Evolutionary conservation across 2,329 filamentous ascomycete genomes (phyloP).

Genomic region (Lecanicillium sp.): DNA sequence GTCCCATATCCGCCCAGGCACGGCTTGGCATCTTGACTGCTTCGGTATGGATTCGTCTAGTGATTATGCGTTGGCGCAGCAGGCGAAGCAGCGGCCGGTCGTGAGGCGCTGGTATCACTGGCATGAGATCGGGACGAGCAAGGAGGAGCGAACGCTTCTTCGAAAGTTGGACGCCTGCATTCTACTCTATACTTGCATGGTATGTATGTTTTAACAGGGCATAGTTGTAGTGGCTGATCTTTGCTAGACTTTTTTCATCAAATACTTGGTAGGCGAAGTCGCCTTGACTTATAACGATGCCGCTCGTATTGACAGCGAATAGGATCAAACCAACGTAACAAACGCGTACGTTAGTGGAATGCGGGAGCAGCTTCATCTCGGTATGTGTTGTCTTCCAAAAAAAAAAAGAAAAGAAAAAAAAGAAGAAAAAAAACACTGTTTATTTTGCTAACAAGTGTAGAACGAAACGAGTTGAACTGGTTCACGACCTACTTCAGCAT

Average conservation of each 20-base stretch:
- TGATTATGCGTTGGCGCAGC: not conserved
- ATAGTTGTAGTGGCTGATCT: not conserved
- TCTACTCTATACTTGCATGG: slow-evolving; percentile 32
- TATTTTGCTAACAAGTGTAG: slow-evolving; percentile 12
- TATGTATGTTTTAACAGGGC: not conserved
- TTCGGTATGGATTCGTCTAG: too few species aligned
- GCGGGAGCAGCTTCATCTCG: slow-evolving; percentile 39
- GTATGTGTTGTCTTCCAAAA: slow-evolving; percentile 14
- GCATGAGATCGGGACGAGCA: slow-evolving; percentile 35
- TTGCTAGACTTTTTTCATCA: slow-evolving; percentile 36
- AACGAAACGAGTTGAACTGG: slow-evolving; percentile 35
- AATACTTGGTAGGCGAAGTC: slow-evolving; percentile 27
- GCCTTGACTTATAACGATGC: not conserved
- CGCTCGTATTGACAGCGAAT: not conserved
- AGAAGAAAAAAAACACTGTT: not conserved
- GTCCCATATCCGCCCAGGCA: too few species aligned
- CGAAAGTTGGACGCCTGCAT: slow-evolving; percentile 46
- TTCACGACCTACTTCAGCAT: slow-evolving; percentile 42
- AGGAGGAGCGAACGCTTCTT: slow-evolving; percentile 38
- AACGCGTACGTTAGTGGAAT: slow-evolving; percentile 45
- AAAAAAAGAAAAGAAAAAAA: not conserved
- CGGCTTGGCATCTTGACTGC: too few species aligned
- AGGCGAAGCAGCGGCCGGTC: not conserved
- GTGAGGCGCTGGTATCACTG: slow-evolving; percentile 31
- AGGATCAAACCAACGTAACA: slow-evolving; percentile 38